Base-by-base conservation (phyloP, 2,329 filamentous ascomycete genomes). In the Myriosclerotinia scirpicola region DNA sequence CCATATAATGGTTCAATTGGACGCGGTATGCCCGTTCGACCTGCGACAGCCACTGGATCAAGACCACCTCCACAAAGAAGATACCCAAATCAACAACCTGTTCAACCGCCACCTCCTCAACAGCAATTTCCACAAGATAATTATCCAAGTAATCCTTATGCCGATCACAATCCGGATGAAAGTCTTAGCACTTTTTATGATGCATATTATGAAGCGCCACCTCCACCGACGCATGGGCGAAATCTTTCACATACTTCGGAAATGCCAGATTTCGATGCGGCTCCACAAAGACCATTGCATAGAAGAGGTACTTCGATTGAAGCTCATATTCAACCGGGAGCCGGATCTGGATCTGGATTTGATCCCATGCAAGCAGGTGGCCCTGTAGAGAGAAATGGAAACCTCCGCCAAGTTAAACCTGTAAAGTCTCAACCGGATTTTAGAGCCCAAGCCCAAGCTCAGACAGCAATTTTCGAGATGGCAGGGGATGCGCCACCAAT, bases 401-500 rank as follows among this genome's bases (percentile, higher is more conserved):
- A 72, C 61, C 38, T 59, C 36, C 69, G 64, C 61, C 82, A 85
- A 71, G 76, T 88, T 61, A 84, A 81, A 67, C 83, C 84, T 68
- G 85, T 87, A 20, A 87, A 87, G 70, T 91, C 88, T 14, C 88
- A 91, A 73, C 87, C 88, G 40, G 85, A 90, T 73, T 78, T 90
- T 67, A 82, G 85, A 46, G 72, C 69, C 53, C 68, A 67, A 67
- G 72, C 70, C 17, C 83, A 87, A 70, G 83, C 84, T 4, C 86
- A 90, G 72, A 82, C 86, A 2, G 90, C 90, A 11, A 83, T 90
- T 1, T 92, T 92, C 71, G 91, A 92, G 73, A 89, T 93, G 83
- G 87, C 85, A 2, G 83, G 80, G 36, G 87, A 91, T 71, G 81
- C 82, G 26, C 86, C 85, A 30, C 79, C 81, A 3, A 77, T 88